A percentile compares a stretch with the other conserved stretches of the same genome.
phyloP scores from a whole-genome alignment of 805 yeast genomes.

The Ogataea kodamae region DNA sequence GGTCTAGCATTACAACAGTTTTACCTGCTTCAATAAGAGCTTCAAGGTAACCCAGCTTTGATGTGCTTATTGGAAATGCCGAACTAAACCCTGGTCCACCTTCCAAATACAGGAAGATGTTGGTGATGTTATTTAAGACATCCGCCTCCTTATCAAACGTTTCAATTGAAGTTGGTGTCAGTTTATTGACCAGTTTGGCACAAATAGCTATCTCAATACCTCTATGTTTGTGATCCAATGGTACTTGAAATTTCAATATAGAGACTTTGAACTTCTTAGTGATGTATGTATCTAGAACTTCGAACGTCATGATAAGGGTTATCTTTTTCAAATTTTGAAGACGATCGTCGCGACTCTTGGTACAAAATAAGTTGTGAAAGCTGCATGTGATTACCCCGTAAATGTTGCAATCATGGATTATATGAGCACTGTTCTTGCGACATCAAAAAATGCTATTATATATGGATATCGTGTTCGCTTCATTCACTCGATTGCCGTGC shows the following conservation, averaged over 20 bases:
- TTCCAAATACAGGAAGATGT: slow-evolving; percentile 41
- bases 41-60: slow-evolving; percentile 17
- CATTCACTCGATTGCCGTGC: slow-evolving; percentile 29
- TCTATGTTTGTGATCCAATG: slow-evolving; percentile 23
- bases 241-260: slow-evolving; percentile 24
- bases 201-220: slow-evolving; percentile 16
- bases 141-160: slow-evolving; percentile 12
- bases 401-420: slow-evolving; percentile 3
- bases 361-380: background rate
- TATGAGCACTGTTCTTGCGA: slow-evolving; percentile 8
- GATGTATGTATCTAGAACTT: slow-evolving; percentile 18
- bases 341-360: slow-evolving; percentile 13
- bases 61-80: slow-evolving; percentile 16
- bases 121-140: slow-evolving; percentile 25
- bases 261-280: slow-evolving; percentile 21
- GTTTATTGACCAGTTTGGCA: slow-evolving; percentile 22
- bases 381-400: slow-evolving; percentile 9
- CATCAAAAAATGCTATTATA: slow-evolving; percentile 29
- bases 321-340: background rate
- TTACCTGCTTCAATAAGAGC: slow-evolving; percentile 19
- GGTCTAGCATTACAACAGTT: slow-evolving; percentile 44
- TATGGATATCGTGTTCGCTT: slow-evolving; percentile 34
- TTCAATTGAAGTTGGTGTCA: slow-evolving; percentile 2
- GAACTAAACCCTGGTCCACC: slow-evolving; percentile 57
- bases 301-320: no score